These are phyloP conservation scores for Syzygium syzygioides DNA, from an alignment of 441 rosid species.

Conservation along the genomic window DNA sequence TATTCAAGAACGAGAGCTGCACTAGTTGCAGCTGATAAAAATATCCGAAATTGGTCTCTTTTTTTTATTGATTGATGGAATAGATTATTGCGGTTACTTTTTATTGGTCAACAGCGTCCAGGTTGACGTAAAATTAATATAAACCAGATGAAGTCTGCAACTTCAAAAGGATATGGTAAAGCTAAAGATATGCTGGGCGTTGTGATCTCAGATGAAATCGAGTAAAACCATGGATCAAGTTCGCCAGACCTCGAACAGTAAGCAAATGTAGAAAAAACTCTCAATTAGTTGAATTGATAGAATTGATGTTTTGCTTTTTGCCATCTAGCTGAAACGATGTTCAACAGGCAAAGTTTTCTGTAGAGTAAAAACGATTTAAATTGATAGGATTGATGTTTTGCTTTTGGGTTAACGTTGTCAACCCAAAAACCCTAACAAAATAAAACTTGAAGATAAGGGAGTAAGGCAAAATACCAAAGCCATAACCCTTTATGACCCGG, in stretches of 20 bases:
- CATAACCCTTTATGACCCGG: neutral
- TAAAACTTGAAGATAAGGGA: neutral
- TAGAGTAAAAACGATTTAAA: neutral
- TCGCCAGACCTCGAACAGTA: neutral
- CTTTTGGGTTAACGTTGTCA: neutral
- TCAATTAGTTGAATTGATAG: neutral
- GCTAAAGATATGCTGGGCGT: neutral
- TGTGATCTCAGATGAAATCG: neutral
- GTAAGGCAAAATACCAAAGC: neutral
- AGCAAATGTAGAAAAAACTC: neutral
- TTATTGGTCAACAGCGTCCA: neutral
- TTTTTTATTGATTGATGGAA: neutral
- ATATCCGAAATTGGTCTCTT: neutral
- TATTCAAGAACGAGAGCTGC: neutral
- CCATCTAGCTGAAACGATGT: neutral
- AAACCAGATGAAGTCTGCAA: neutral
- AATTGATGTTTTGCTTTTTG: neutral
- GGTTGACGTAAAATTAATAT: neutral
- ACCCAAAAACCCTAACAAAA: neutral
- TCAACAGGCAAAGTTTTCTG: neutral
- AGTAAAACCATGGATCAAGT: neutral
- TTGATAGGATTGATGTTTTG: too few species aligned
- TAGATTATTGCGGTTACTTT: neutral
- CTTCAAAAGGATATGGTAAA: neutral
- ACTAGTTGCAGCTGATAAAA: neutral